phyloP scores from a whole-genome alignment of 176 grass and related monocot species.

The Guadua angustifolia region DNA sequence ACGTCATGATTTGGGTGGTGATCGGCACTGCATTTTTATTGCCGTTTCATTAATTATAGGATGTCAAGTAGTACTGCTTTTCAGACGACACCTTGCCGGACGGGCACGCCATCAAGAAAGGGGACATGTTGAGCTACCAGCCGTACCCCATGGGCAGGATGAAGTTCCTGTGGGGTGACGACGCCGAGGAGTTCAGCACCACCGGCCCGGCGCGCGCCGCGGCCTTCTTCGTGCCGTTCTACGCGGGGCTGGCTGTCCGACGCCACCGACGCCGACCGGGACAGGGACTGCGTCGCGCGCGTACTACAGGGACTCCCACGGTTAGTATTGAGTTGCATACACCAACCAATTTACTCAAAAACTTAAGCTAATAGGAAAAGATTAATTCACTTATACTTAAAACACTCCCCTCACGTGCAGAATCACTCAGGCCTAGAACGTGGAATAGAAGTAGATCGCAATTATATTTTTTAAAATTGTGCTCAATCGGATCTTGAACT shows the following conservation, averaged over 20 bases:
- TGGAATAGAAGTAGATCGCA: too few relatives aligned
- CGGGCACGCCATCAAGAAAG: conserved; percentile 63
- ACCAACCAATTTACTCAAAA: too few relatives aligned
- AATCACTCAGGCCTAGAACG: too few relatives aligned
- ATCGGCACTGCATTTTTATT: neutral
- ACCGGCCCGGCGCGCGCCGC: conserved; percentile 52
- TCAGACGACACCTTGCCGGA: conserved; percentile 76
- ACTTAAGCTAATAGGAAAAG: too few relatives aligned
- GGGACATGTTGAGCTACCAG: conserved; percentile 77
- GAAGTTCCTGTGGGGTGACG: conserved; percentile 75
- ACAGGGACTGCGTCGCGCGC: conserved; percentile 66
- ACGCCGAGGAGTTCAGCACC: conserved; percentile 74
- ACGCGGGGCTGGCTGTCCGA: conserved; percentile 71
- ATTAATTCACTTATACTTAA: too few relatives aligned
- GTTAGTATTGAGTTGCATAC: too few relatives aligned
- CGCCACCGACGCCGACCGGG: conserved; percentile 62
- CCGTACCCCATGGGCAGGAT: conserved; percentile 86
- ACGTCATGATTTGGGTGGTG: neutral
- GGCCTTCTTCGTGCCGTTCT: conserved; percentile 89
- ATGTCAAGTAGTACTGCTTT: conserved; percentile 72
- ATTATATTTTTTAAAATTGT: too few relatives aligned
- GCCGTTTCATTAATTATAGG: conserved; percentile 17
- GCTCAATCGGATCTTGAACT: too few relatives aligned
- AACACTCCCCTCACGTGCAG: too few relatives aligned
- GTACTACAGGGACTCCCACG: conserved; percentile 59